Base-by-base conservation (phyloP, 345 rosid genomes). In the Salix viminalis region DNA sequence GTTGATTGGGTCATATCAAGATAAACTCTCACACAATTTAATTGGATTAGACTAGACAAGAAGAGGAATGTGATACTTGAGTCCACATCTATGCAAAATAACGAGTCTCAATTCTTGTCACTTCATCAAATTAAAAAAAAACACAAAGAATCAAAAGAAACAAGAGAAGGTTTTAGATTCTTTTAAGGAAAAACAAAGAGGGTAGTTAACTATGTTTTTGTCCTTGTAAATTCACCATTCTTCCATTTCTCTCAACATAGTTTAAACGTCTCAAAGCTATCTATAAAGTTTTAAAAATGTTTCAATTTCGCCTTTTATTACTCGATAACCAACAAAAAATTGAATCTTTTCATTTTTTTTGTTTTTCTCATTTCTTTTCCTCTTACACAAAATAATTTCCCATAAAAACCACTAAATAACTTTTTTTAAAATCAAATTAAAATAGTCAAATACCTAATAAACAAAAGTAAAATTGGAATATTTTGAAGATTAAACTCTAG, bases 1-100 rank as follows among this genome's bases (percentile, higher is more conserved):
- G 3, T 9, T 0, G 0, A 9, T 0, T 1, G 12, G 2, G 13
- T 41, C 1, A 41, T 1, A 9, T 41, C 13, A 0, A 41, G 2
- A 41, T 5, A 39, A 41, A 0, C n/a, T 41, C 3, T 41, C 0
- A 41, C 11, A 39, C 2, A 0, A 39, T 39, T 39, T 9, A 9
- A 39, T 69, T 41, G 69, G 65, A 23, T 60, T 54, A 15, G 61
- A 65, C 62, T 5, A 54, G 32, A 8, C 68, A 75, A 41, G 39
- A 28, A 41, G 26, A 23, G 50, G 78, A 69, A 30, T 76, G 46
- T 76, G 36, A 68, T 61, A 34, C 23, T 8, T 6, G 5, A 37
- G 44, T 36, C 42, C 42, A 19, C 69, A 66, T 66, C 44, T 2
- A 66, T 10, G 13, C 13, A 34, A 36, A 66, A 66, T 36, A 19